Base-by-base conservation (phyloP, 768 basidiomycete genomes). In the Lactarius psammicola region DNA sequence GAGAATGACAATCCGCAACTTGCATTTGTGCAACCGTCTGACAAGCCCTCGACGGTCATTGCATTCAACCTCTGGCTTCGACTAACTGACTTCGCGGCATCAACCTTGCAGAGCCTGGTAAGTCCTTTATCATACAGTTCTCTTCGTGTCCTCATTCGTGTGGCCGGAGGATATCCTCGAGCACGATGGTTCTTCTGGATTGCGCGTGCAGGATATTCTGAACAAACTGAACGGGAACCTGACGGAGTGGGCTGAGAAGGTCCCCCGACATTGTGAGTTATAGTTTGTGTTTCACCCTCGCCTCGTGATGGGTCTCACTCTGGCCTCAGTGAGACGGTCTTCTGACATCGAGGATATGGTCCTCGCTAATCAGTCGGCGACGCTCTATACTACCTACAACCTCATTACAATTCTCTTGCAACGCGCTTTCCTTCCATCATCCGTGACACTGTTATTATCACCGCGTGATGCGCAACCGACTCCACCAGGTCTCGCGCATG, bases 371-470 rank as follows among this genome's bases (percentile, higher is more conserved):
- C 80, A 82, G 67, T 79, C 80, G 0, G 79, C 80, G 1, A 74
- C 75, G 10, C 73, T 85, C 1, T 79, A 80, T 63, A 71, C 77
- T 3, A 72, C 77, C 2, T 85, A 82, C 72, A 82, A 90, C 70
- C 80, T 87, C 63, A 77, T 85, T 17, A 86, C 89, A 74, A 91
- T 93, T 67, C 78, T 89, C 40, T 80, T 91, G 44, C 90, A 93
- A 74, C 86, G 90, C 2, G 87, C 90, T 0, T 92, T 91, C 76
- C 86, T 94, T 63, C 87, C 87, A 7, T 54, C 64, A 11, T 57
- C 67, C 18, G 20, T 61, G 30, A 23, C 56, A 3, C 28, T 68
- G n/a, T 51, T 68, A 49, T 62, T 56, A 15, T 60, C 59, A 3
- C 57, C 65, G 36, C 58, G 61, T 31, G 59, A 62, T 26, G 10